Conservation (phyloP, 257 asterid genomes). For the Capsicum pubescens region DNA sequence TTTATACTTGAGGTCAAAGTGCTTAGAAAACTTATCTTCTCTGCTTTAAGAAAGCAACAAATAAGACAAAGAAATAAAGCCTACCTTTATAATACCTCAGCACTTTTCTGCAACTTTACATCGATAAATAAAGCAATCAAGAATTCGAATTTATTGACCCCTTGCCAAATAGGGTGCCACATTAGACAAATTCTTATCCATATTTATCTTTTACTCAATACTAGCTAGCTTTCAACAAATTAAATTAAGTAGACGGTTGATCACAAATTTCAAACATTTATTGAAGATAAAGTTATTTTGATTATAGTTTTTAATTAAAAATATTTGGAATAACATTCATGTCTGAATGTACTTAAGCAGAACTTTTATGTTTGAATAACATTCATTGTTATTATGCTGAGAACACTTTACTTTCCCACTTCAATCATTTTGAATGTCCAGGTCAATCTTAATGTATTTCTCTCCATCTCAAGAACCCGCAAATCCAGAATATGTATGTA, state of each 20-base stretch:
- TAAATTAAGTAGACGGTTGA: neutral
- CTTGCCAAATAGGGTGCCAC: conserved; percentile 1
- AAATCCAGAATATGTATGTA: neutral
- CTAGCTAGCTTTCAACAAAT: neutral
- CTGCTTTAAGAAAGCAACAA: conserved; percentile 19
- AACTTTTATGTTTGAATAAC: too few relatives aligned
- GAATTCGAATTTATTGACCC: neutral
- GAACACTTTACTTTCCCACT: neutral
- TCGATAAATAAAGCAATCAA: conserved; percentile 11
- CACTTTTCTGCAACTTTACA: conserved; percentile 9
- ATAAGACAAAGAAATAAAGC: conserved; percentile 27
- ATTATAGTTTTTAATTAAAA: too few relatives aligned
- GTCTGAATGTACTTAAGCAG: too few relatives aligned
- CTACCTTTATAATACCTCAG: neutral
- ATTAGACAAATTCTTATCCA: conserved; percentile 12
- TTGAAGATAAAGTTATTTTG: too few relatives aligned
- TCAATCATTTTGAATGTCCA: neutral
- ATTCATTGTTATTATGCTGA: neutral
- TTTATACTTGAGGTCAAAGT: neutral
- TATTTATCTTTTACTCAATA: neutral
- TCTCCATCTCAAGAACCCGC: neutral
- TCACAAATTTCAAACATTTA: neutral
- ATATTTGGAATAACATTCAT: too few relatives aligned
- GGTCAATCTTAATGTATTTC: neutral
- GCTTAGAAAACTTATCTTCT: conserved; percentile 5